Base-by-base conservation (phyloP, 306 rosid genomes). In the Cicer bijugum region DNA sequence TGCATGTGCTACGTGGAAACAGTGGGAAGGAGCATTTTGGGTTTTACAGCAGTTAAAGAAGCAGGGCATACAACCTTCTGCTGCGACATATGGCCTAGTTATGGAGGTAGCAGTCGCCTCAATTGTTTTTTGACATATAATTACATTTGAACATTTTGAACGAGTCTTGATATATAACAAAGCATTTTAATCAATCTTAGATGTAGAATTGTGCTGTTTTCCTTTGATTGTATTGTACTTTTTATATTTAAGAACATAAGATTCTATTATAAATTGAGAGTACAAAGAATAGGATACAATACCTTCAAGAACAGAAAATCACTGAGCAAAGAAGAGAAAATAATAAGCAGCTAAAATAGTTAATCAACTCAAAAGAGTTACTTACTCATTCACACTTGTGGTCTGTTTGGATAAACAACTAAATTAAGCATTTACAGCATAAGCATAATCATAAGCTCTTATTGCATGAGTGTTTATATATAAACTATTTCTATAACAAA, bases 1-100 rank as follows among this genome's bases (percentile, higher is more conserved):
- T 85, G 94, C 96, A 55, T 91, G 97, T 75, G 83, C 83, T 81
- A 90, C 84, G 77, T 82, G 82, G 80, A 86, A 88, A 82, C 89
- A 91, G 74, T 93, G 96, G 97, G 97, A 93, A 85, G 98, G 98
- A 15, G 97, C 96, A 76, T 91, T 93, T 82, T 93, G 98, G 96
- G 97, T 93, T 76, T 77, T 93, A 77, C 92, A 93, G 85, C 94
- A 91, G 82, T 84, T 93, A 74, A 87, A 91, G 90, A 71, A 82
- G 72, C 85, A 82, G 71, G 72, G 83, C 66, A 58, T 81, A 61
- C 83, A 79, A 52, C 96, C 94, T 79, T 78, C 87, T 10, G 51
- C 87, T 56, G 69, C 94, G 14, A 91, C 98, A 15, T 88, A 89
- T 78, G 98, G 96, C 80, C 92, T 93, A 28, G 93, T 91, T 59